Percentiles rank a stretch among this genome's conserved stretches.
These are phyloP conservation scores for Heteromeles arbutifolia DNA, from an alignment of 306 rosid genomes.

Conservation along the genomic window DNA sequence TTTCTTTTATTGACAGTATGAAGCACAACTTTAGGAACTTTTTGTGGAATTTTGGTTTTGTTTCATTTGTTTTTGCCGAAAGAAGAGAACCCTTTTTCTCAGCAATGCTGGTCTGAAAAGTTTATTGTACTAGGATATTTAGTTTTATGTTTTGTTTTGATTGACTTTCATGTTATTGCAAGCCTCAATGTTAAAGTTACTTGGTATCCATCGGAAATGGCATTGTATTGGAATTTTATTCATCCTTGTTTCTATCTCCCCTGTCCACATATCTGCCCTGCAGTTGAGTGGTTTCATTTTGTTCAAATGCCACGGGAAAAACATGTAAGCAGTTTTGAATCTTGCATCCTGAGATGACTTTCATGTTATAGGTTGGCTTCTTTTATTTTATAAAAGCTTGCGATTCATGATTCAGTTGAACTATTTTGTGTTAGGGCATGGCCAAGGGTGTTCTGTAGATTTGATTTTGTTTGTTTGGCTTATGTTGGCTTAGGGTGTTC, in stretches of 20 bases:
- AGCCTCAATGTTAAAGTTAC: neutral
- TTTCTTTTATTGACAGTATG: constrained; percentile 28
- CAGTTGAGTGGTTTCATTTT: neutral
- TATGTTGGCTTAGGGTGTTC: too few relatives aligned
- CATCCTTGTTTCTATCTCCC: neutral
- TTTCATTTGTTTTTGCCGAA: neutral
- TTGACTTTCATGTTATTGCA: neutral
- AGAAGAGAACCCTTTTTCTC: neutral
- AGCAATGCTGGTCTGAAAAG: neutral
- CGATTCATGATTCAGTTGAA: neutral
- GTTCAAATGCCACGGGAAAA: neutral
- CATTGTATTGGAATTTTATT: neutral
- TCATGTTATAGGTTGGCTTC: neutral
- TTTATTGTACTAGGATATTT: constrained; percentile 1
- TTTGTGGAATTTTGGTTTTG: constrained; percentile 5
- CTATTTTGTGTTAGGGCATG: neutral
- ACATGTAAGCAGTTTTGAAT: neutral
- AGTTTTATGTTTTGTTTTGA: neutral
- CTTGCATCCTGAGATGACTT: neutral
- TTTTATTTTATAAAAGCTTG: neutral
- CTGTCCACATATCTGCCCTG: too few relatives aligned
- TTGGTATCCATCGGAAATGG: neutral
- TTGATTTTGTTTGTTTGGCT: neutral
- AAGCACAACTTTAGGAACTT: neutral
- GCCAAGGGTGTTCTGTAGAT: neutral